Base-by-base conservation (phyloP, 2,329 filamentous ascomycete genomes). In the Colletotrichum somersetense region DNA sequence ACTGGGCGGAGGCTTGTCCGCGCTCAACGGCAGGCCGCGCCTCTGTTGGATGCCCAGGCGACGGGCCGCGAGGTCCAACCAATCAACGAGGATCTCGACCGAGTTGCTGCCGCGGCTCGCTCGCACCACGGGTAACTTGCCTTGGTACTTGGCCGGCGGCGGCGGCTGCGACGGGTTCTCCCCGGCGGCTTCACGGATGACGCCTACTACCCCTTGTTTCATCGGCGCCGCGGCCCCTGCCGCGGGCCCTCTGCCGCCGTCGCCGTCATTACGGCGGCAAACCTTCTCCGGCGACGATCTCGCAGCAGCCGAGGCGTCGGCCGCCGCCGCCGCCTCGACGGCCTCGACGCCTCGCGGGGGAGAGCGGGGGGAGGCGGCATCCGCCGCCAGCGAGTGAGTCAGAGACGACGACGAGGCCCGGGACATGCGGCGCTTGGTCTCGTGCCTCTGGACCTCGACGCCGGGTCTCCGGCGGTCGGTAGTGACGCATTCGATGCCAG, bases 401-500 rank as follows among this genome's bases (percentile, higher is more conserved):
- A 67, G 2, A 2, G 68, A 67, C 57, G 64, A 57, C 5, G 23
- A 40, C 12, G 68, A 67, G 12, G 46, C 52, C 26, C 65, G 65
- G 6, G 65, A 59, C 46, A 10, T 38, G 8, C 44, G 65, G 30
- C 65, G 69, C 46, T 69, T 72, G 5, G 69, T 72, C 66, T 72
- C 69, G 26, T 44, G 66, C 4, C 69, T 65, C 46, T 68, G 65
- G 26, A 72, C 69, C 59, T 68, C 74, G n/a, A 74, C 72, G n/a
- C 69, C 69, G 11, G 76, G 76, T 26, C 75, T 72, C 2, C 77
- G 75, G 26, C 72, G 76, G 62, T 78, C 76, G n/a, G 77, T 75
- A 10, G 77, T 78, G 68, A 77, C 74, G 62, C 77, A 78, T 18
- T 73, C 67, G 56, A 78, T 76, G 48, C 75, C 73, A 7, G 77